Evolutionary conservation across 768 basidiomycete species (phyloP), one percentile per base, ranked within the genome.

Genomic region (Kwoniella heveanensis): DNA sequence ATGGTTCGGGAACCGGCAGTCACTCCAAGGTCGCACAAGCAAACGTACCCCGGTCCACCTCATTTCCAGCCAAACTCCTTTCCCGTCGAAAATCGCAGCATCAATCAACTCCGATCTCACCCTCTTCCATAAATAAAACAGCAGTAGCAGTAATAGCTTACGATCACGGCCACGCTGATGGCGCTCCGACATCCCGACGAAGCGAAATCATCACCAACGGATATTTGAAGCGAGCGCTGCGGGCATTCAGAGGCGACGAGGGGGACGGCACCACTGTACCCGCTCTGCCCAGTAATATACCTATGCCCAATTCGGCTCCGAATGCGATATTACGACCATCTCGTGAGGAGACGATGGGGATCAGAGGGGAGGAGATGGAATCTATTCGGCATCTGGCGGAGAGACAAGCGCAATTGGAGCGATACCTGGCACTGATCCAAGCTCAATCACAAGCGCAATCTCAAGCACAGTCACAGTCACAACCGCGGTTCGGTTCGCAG

Each of bases 61-160:
- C 66, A 13, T 64, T 68, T 24, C 66, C 66, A 4, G 36, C 62
- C 1, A 64, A 68, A 60, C 51, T 68, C 36, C 54, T 68, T 17
- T 29, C 52, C 3, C 39, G 66, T 5, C 44, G 57, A 22, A 54
- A 50, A 64, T 67, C 66, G 22, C 37, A 54, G 27, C 51, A 25
- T 27, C 48, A 50, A 5, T 22, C 29, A 12, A 52, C n/a, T 29
- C 19, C 30, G 13, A 25, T 7, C 13, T 13, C 49, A 17, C 17
- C 49, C 5, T 51, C 25, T 47, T 19, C 17, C n/a, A n/a, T n/a
- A n/a, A n/a, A n/a, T n/a, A n/a, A n/a, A n/a, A n/a, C 46, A 21
- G 26, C 49, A 2, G 21, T 6, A 36, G 32, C 32, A 13, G 7
- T 36, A 36, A 13, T 36, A 13, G 32, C 6, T 36, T 6, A 44